A percentile compares a stretch with the other conserved stretches of the same genome.
Conservation (phyloP, 2,329 filamentous ascomycete species). For the Chrysoporthe austroafricana region DNA sequence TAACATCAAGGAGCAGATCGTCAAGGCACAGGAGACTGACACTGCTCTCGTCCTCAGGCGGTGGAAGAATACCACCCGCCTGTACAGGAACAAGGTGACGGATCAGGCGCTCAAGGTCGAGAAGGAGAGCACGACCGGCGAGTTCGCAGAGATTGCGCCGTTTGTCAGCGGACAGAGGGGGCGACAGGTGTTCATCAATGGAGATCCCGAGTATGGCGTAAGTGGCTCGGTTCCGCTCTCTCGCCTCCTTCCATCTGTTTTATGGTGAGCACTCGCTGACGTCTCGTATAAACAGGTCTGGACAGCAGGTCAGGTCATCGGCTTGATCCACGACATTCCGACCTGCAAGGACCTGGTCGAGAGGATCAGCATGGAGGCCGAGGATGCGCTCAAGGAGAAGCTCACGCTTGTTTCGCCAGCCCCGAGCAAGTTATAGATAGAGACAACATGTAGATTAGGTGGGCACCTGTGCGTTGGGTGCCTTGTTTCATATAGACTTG, state of each 20-base stretch:
- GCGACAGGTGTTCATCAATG: slow-evolving; percentile 87
- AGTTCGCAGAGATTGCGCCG: slow-evolving; percentile 87
- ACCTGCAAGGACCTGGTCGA: slow-evolving; percentile 71
- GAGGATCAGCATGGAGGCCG: slow-evolving; percentile 78
- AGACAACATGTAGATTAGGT: background rate
- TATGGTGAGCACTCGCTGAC: background rate
- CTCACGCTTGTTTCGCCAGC: slow-evolving; percentile 55
- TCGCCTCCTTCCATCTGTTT: background rate
- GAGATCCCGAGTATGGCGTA: slow-evolving; percentile 88
- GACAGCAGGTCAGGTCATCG: slow-evolving; percentile 96
- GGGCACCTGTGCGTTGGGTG: background rate
- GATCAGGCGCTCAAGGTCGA: slow-evolving; percentile 82
- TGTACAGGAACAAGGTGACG: slow-evolving; percentile 91
- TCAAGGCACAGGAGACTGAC: slow-evolving; percentile 85
- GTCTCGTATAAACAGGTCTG: slow-evolving; percentile 67
- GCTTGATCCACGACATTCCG: slow-evolving; percentile 81
- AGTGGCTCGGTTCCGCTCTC: slow-evolving; percentile 42
- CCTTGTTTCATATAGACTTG: background rate
- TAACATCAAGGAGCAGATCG: slow-evolving; percentile 93
- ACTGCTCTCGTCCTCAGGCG: slow-evolving; percentile 85
- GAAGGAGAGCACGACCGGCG: slow-evolving; percentile 77
- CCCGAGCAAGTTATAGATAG: slow-evolving; percentile 60
- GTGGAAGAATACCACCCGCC: slow-evolving; percentile 89
- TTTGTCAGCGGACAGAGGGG: slow-evolving; percentile 90
- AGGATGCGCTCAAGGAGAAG: slow-evolving; percentile 65